Evolutionary conservation across 2,329 filamentous ascomycete species (phyloP).

Genomic region (Tympanopsis confertula): DNA sequence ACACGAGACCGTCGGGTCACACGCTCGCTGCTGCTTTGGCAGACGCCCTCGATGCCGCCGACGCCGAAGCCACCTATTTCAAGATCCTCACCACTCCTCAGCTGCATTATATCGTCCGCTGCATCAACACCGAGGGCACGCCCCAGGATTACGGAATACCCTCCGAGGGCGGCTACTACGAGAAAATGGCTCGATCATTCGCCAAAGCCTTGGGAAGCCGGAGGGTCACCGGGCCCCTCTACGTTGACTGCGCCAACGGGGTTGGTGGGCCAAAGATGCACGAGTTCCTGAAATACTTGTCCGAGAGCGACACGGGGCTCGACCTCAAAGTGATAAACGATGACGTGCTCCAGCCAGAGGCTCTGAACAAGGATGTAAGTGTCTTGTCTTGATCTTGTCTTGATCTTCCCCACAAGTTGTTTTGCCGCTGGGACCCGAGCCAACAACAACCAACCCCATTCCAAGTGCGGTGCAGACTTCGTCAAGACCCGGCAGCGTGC

Average conservation of each 20-base stretch:
- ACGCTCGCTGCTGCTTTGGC: slow-evolving; percentile 69
- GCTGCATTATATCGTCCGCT: slow-evolving; percentile 89
- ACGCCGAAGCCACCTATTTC: slow-evolving; percentile 68
- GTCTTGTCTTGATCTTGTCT: neutral
- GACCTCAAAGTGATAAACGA: slow-evolving; percentile 86
- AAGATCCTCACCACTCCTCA: slow-evolving; percentile 94
- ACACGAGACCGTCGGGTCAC: slow-evolving; percentile 85
- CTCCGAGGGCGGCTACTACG: slow-evolving; percentile 86
- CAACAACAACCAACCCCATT: slow-evolving; percentile 5
- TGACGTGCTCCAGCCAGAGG: slow-evolving; percentile 79
- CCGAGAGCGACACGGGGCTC: slow-evolving; percentile 56
- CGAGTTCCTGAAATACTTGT: slow-evolving; percentile 75
- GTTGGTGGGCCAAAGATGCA: slow-evolving; percentile 84
- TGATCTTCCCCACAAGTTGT: neutral
- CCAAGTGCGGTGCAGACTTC: slow-evolving; percentile 75
- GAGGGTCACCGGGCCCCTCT: slow-evolving; percentile 63
- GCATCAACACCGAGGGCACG: slow-evolving; percentile 83
- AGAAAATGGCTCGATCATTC: slow-evolving; percentile 80
- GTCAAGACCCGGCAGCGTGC: slow-evolving; percentile 95
- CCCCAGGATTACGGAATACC: slow-evolving; percentile 78
- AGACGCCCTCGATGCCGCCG: slow-evolving; percentile 67
- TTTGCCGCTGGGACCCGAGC: neutral
- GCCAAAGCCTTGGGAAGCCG: slow-evolving; percentile 68
- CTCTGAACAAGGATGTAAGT: slow-evolving; percentile 74
- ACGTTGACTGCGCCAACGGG: slow-evolving; percentile 91